Evolutionary conservation across 345 rosid genomes (phyloP), one percentile per base, ranked within the genome.

Genomic region (Mangifera indica): DNA sequence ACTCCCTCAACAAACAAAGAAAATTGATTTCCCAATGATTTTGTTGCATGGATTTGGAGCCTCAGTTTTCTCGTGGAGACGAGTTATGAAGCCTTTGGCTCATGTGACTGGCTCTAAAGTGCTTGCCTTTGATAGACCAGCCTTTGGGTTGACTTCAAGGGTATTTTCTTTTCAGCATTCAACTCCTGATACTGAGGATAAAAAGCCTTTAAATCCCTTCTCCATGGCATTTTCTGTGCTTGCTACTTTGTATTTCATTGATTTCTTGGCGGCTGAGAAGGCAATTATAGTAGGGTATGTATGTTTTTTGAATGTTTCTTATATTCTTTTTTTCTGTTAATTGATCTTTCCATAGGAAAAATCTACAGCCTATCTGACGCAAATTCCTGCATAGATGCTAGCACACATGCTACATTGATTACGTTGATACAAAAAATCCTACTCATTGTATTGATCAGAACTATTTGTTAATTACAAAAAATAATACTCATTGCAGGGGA

Each of bases 21-120:
- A 78, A 77, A 10, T 79, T 54, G 74, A 76, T 20, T 74, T 87
- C 40, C 97, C 97, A 0, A 79, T 90, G 86, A 85, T 94, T 72
- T 81, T 94, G 21, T 78, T 94, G 37, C 98, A 92, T 25, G 98
- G 97, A 5, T 94, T 94, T 66, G 98, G 98, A 49, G 98, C 98
- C 71, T 94, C 98, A 48, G 84, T 87, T 52, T 94, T 83, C 84
- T 92, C 97, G 2, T 94, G 97, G 98, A 79, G 76, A 77, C 81
- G 82, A 71, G 93, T 77, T 59, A 87, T 90, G 91, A 89, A 87
- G 83, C 92, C 80, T 32, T 76, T 94, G 72, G 92, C 90, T 7
- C 78, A 83, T 32, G 69, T 82, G 68, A 80, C 84, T 49, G 75
- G 89, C 26, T 85, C 92, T 60, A 90, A 87, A 84, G 90, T 87